Evolutionary conservation across 2,329 filamentous ascomycete genomes (phyloP).

Genomic region (Xylariaceae sp.): DNA sequence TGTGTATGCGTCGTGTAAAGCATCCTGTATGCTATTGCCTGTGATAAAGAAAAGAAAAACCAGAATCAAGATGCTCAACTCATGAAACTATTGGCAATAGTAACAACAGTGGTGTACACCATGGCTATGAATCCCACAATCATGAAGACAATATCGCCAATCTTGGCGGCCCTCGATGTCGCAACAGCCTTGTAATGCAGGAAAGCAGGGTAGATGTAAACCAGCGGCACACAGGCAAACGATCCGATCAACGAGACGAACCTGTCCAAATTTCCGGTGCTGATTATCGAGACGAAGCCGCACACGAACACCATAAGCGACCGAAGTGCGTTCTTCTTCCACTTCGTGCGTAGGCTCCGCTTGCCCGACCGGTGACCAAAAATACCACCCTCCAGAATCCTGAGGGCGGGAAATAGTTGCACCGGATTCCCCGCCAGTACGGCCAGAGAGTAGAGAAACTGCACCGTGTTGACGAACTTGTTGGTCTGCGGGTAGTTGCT

Average conservation of each 20-base stretch:
- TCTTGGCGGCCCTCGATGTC: conserved; percentile 50
- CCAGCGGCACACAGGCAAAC: conserved; percentile 69
- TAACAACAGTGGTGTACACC: conserved; percentile 67
- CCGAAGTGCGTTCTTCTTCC: conserved; percentile 70
- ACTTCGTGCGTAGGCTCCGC: conserved; percentile 61
- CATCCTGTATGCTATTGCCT: background rate
- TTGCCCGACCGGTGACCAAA: conserved; percentile 68
- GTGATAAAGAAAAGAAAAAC: background rate
- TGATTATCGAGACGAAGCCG: conserved; percentile 57
- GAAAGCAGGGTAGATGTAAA: conserved; percentile 72
- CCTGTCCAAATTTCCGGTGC: conserved; percentile 66
- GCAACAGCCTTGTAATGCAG: conserved; percentile 67
- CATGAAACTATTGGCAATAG: conserved; percentile 43
- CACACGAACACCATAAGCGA: conserved; percentile 54
- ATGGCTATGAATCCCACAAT: conserved; percentile 60
- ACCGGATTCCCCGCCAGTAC: conserved; percentile 71
- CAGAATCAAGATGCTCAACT: conserved; percentile 8
- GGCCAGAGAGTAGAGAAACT: conserved; percentile 69
- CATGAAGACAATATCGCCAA: conserved; percentile 60
- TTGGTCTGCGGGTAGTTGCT: conserved; percentile 69
- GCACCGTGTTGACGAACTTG: conserved; percentile 69
- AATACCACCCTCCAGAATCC: conserved; percentile 64
- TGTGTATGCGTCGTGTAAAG: conserved; percentile 3
- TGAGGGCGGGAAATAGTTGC: conserved; percentile 68
- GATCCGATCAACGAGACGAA: conserved; percentile 72